Evolutionary conservation across 2,329 filamentous ascomycete genomes (phyloP), one percentile per base, ranked within the genome.

Genomic region (Fusarium aywerte): DNA sequence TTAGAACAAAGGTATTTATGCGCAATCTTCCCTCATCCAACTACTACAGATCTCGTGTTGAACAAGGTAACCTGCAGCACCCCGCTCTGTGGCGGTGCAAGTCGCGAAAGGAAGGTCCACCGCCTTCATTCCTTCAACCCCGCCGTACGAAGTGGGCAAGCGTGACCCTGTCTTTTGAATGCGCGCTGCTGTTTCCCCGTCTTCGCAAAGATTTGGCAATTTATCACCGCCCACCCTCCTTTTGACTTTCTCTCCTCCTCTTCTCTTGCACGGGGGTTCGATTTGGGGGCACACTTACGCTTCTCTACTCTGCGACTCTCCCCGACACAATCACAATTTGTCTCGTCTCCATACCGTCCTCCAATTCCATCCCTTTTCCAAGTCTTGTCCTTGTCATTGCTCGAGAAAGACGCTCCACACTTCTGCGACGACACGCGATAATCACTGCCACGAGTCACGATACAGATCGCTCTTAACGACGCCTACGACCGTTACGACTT

Each of bases 51-150:
- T 20, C 32, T 27, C 8, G n/a, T 8, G 21, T 23, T 33, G 21
- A 25, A 38, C 32, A 36, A 27, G 32, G 23, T 38, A 23, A 23
- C 29, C 31, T 20, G 38, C 38, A 45, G 27, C 54, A 73, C 71
- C 71, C 71, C 71, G 71, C 71, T 62, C 55, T 70, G 71, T 73
- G 71, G 71, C 71, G 65, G 69, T 73, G 71, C 66, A 57, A 25
- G 32, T 27, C 35, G 42, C 35, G 38, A 49, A 65, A 43, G 57
- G 43, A 58, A 53, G 47, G 32, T 53, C 63, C 52, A 57, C 67
- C 63, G 43, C 56, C 38, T 49, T 49, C 35, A 33, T 32, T 55
- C 38, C 48, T 62, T 45, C 40, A 58, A 71, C 68, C 68, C 68
- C 68, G 65, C 62, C 69, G 55, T 58, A 59, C 43, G 38, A 65